Evolutionary conservation across 148 eudicot genomes (phyloP).

Genomic region (Mesembryanthemum crystallinum): DNA sequence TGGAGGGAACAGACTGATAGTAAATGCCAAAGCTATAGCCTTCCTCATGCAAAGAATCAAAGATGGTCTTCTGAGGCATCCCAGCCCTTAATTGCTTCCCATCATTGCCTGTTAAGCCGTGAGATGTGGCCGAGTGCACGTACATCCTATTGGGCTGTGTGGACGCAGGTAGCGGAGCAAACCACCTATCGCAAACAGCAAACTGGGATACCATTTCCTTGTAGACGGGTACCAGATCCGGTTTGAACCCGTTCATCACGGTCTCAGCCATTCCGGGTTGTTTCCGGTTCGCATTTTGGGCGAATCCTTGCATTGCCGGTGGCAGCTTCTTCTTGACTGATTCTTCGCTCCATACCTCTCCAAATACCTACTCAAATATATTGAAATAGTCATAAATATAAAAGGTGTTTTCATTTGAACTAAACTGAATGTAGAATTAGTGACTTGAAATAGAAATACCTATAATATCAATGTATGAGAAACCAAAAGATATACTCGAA

Average conservation of each 20-base stretch:
- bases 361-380: slow-evolving; percentile 38
- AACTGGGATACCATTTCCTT: slow-evolving; percentile 50
- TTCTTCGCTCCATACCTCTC: slow-evolving; percentile 37
- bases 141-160: slow-evolving; percentile 67
- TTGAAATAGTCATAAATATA: no score
- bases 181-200: slow-evolving; percentile 67
- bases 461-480: no score
- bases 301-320: slow-evolving; percentile 58
- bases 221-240: slow-evolving; percentile 50
- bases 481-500: no score
- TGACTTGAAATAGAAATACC: no score
- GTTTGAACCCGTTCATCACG: slow-evolving; percentile 63
- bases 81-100: slow-evolving; percentile 40
- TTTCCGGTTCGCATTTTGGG: slow-evolving; percentile 40
- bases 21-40: slow-evolving; percentile 63
- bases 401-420: no score
- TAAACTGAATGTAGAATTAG: no score
- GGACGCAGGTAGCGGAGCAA: slow-evolving; percentile 55
- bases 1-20: slow-evolving; percentile 60
- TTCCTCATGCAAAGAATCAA: slow-evolving; percentile 62
- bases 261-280: slow-evolving; percentile 38
- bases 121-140: slow-evolving; percentile 66
- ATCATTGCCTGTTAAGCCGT: slow-evolving; percentile 51
- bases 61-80: slow-evolving; percentile 62
- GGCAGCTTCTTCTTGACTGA: slow-evolving; percentile 12